Percentiles rank a stretch among this genome's conserved stretches.
phyloP scores from a whole-genome alignment of 2,329 filamentous ascomycete species.

The Calonectria pauciramosa region DNA sequence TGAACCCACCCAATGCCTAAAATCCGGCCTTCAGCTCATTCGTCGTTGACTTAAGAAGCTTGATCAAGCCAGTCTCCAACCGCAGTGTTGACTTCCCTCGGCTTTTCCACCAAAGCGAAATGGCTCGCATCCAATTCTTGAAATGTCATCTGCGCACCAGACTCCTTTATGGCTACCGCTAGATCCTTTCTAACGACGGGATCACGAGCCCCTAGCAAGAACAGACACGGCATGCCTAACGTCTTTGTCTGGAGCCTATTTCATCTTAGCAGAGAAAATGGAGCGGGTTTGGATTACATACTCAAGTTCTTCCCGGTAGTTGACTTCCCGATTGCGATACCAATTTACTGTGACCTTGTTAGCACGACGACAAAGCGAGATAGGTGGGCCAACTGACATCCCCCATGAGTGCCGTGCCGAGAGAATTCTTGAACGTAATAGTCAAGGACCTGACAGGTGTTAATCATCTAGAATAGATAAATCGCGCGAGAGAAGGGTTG shows the following conservation, averaged over 20 bases:
- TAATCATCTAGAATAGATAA: background rate
- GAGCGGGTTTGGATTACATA: background rate
- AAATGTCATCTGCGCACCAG: background rate
- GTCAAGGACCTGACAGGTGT: background rate
- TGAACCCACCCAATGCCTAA: too few relatives aligned
- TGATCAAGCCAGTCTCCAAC: background rate
- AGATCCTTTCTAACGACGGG: background rate
- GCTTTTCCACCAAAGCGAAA: background rate
- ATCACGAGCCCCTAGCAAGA: background rate
- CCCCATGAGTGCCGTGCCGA: background rate
- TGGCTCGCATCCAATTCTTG: background rate
- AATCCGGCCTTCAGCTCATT: too few relatives aligned
- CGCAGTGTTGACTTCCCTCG: background rate
- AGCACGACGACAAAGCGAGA: background rate
- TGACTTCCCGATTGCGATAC: background rate
- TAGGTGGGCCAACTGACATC: background rate
- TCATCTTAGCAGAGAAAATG: background rate
- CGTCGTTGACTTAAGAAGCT: background rate
- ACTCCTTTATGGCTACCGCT: background rate
- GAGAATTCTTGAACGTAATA: background rate
- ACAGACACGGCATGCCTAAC: background rate
- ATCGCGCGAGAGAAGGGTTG: background rate
- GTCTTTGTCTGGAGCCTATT: background rate
- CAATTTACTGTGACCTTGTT: background rate
- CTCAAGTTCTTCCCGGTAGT: background rate